phyloP scores from a whole-genome alignment of 176 grass and related monocot species.

The Paspalum vaginatum region DNA sequence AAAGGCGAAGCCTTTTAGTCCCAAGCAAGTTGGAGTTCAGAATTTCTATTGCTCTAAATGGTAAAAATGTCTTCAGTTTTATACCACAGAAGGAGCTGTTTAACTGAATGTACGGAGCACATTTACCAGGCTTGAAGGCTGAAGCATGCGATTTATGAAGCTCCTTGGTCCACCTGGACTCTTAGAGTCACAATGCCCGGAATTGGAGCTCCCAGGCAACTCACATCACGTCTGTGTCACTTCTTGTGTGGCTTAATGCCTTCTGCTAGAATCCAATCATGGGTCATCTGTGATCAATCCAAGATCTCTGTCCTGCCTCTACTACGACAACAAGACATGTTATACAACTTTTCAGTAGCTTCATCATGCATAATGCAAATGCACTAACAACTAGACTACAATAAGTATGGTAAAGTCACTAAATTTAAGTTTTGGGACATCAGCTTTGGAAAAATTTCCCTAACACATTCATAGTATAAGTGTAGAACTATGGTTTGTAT shows the following conservation, averaged over 20 bases:
- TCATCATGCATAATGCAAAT: conserved; percentile 16
- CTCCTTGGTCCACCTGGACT: background rate
- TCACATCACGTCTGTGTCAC: background rate
- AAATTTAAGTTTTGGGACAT: background rate
- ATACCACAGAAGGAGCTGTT: background rate
- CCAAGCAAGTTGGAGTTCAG: background rate
- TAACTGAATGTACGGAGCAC: background rate
- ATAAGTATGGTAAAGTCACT: background rate
- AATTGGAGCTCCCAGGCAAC: conserved; percentile 2
- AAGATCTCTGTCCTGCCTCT: background rate
- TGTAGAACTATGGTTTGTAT: background rate
- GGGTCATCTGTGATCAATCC: background rate
- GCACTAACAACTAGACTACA: background rate
- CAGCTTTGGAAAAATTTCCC: background rate
- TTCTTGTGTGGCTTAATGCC: background rate
- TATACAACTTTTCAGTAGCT: background rate
- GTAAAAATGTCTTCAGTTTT: background rate
- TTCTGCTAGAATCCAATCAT: background rate
- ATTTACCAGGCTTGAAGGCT: background rate
- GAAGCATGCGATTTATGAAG: background rate
- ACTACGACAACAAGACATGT: background rate
- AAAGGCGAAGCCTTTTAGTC: background rate
- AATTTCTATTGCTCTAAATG: background rate
- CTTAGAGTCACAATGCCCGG: background rate
- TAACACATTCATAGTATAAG: background rate